Evolutionary conservation across 495 filamentous ascomycete genomes (phyloP).

Genomic region (Entonaema liquescens): DNA sequence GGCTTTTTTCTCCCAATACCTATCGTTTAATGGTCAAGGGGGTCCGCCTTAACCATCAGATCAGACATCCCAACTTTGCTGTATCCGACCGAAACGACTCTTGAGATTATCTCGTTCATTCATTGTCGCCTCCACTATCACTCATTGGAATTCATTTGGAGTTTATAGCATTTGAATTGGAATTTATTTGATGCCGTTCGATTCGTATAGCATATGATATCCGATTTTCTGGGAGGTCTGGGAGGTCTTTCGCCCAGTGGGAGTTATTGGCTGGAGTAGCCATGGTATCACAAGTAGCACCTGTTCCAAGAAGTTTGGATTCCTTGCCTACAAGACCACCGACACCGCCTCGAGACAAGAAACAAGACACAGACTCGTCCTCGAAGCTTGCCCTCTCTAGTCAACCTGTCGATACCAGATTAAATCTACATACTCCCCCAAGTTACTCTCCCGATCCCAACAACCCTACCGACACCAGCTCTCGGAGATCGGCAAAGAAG

Average conservation of each 20-base stretch:
- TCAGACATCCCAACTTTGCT: slow-evolving; percentile 12
- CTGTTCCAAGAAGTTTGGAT: slow-evolving; percentile 54
- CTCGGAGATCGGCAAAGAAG: slow-evolving; percentile 65
- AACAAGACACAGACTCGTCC: slow-evolving; percentile 45
- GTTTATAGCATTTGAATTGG: slow-evolving; percentile 10
- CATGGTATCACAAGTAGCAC: slow-evolving; percentile 57
- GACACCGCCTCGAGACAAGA: slow-evolving; percentile 62
- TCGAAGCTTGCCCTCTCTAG: slow-evolving; percentile 37
- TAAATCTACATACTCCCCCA: slow-evolving; percentile 59
- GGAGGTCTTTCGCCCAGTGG: slow-evolving; percentile 25
- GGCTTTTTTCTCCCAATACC: slow-evolving; percentile 7
- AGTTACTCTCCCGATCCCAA: slow-evolving; percentile 58
- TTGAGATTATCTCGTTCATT: slow-evolving; percentile 2
- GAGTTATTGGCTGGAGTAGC: slow-evolving; percentile 47
- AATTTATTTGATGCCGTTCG: slow-evolving; percentile 11
- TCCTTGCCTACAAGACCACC: slow-evolving; percentile 60
- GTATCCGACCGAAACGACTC: slow-evolving; percentile 3
- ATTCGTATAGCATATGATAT: slow-evolving; percentile 33
- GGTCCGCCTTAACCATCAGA: slow-evolving; percentile 8
- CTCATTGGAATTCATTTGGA: neutral
- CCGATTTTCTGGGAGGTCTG: neutral
- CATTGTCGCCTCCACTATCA: slow-evolving; percentile 1
- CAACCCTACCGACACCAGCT: slow-evolving; percentile 69
- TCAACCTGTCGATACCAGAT: slow-evolving; percentile 45
- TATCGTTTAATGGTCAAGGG: slow-evolving; percentile 13